Conservation (phyloP, 352 stramenopile species). For the Globisporangium abappressorium region DNA sequence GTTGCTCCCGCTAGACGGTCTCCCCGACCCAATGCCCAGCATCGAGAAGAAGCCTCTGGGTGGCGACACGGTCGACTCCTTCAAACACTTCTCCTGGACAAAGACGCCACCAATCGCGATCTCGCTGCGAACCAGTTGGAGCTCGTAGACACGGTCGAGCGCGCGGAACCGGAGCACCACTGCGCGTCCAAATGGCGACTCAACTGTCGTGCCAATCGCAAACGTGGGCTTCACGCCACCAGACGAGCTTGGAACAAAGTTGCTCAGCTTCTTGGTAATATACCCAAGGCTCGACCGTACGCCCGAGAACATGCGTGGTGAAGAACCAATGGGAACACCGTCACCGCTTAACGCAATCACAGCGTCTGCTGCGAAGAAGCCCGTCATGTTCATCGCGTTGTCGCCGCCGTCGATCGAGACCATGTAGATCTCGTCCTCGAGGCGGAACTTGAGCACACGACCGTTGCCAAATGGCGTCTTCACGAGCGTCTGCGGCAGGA, state of each 20-base stretch:
- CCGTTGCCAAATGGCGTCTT: slow-evolving; percentile 80
- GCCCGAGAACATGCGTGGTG: slow-evolving; percentile 69
- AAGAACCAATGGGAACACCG: slow-evolving; percentile 32
- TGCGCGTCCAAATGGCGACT: slow-evolving; percentile 74
- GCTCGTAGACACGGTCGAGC: slow-evolving; percentile 62
- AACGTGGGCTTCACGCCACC: slow-evolving; percentile 43
- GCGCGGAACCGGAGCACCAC: slow-evolving; percentile 66
- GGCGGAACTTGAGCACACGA: slow-evolving; percentile 55
- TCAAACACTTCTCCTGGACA: slow-evolving; percentile 55
- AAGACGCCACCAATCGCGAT: slow-evolving; percentile 37
- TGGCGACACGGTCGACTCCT: slow-evolving; percentile 47
- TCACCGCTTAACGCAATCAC: slow-evolving; percentile 42
- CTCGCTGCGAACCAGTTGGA: slow-evolving; percentile 51
- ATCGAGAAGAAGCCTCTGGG: slow-evolving; percentile 72
- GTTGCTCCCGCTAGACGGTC: neutral
- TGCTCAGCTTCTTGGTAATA: slow-evolving; percentile 78
- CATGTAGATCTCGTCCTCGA: slow-evolving; percentile 69
- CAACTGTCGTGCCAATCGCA: slow-evolving; percentile 48
- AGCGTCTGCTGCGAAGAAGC: slow-evolving; percentile 47
- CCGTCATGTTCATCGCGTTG: slow-evolving; percentile 39
- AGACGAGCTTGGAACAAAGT: slow-evolving; percentile 53
- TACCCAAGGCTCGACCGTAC: slow-evolving; percentile 72
- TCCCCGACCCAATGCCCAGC: slow-evolving; percentile 33
- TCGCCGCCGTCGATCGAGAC: slow-evolving; percentile 44
- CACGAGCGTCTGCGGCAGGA: slow-evolving; percentile 49